A percentile compares a stretch with the other conserved stretches of the same genome.
These are phyloP conservation scores for Teratosphaeria nubilosa DNA, from an alignment of 2,329 filamentous ascomycete species.

Conservation along the genomic window DNA sequence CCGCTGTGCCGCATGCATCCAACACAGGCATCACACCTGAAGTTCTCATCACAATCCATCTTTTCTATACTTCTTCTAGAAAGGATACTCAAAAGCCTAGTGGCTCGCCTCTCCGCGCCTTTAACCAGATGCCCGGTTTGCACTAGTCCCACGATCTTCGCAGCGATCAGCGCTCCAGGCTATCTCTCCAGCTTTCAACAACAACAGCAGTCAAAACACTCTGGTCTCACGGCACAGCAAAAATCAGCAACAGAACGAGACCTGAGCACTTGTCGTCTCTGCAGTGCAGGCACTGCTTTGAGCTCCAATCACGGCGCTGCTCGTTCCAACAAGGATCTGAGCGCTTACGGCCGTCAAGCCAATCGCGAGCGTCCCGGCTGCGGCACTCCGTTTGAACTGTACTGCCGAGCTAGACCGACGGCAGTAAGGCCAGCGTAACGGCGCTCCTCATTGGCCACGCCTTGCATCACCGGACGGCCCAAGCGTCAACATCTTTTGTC, in stretches of 20 bases:
- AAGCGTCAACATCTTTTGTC: not conserved
- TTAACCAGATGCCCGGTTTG: not conserved
- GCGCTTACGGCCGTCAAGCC: not conserved
- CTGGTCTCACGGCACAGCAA: not conserved
- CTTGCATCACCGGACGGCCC: not conserved
- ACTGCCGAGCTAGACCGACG: not conserved
- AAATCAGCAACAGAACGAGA: not conserved
- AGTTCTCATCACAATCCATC: not conserved
- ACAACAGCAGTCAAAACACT: not conserved
- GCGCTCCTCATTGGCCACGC: slow-evolving; percentile 1
- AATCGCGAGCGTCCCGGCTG: not conserved
- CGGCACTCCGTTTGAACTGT: not conserved
- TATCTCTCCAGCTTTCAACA: not conserved
- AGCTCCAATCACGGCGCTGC: not conserved
- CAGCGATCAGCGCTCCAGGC: not conserved
- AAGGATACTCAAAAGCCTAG: not conserved
- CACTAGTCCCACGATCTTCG: not conserved
- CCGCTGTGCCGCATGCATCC: not conserved
- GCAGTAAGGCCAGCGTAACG: not conserved
- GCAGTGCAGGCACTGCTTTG: not conserved
- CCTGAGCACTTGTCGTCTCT: not conserved
- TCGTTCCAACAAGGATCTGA: not conserved
- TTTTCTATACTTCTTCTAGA: not conserved
- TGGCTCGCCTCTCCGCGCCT: not conserved
- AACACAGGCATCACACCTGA: not conserved